Evolutionary conservation across 140 eudicot genomes (phyloP).

Genomic region (Bidens hawaiensis): DNA sequence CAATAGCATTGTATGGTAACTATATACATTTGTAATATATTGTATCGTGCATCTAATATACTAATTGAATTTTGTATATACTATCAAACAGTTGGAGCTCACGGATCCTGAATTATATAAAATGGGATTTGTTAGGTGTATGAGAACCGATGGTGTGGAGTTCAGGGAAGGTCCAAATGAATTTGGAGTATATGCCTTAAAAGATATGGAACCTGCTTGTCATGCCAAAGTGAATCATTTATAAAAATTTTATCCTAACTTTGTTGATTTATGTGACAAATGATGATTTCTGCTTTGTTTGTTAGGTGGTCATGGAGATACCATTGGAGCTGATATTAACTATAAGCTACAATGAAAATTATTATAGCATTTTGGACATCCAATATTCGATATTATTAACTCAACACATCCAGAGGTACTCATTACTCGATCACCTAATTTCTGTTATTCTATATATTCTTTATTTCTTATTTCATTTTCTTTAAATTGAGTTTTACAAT

Average conservation of each 20-base stretch:
- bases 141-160: no score
- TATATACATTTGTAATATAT: no score
- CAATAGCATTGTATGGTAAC: no score
- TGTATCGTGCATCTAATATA: no score
- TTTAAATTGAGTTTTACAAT: not conserved
- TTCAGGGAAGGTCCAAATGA: slow-evolving; percentile 95
- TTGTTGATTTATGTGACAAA: not conserved
- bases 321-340: slow-evolving; percentile 88
- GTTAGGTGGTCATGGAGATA: slow-evolving; percentile 86
- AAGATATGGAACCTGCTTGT: slow-evolving; percentile 66
- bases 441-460: not conserved
- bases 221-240: slow-evolving; percentile 62
- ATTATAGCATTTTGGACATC: no score
- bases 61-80: no score
- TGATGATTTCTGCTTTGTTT: not conserved
- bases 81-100: slow-evolving; percentile 84
- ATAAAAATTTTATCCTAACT: not conserved
- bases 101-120: no score
- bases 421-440: no score
- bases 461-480: not conserved
- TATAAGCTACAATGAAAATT: no score
- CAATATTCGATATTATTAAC: slow-evolving; percentile 86
- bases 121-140: no score
- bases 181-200: slow-evolving; percentile 77
- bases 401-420: slow-evolving; percentile 83